Evolutionary conservation across 1,139 yeast genomes (phyloP).

Genomic region (Eremothecium cymbalariae): DNA sequence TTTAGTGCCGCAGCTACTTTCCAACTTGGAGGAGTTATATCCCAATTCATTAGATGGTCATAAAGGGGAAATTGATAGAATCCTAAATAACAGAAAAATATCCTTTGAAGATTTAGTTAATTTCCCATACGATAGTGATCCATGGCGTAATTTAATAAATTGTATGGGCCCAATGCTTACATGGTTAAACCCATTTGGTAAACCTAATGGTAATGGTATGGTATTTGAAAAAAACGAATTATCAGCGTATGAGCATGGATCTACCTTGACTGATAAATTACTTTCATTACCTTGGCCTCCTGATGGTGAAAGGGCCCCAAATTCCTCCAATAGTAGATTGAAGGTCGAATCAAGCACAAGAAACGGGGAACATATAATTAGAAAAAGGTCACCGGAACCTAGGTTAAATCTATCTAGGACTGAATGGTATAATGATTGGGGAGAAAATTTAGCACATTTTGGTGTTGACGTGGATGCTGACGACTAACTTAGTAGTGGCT

Average conservation of each 20-base stretch:
- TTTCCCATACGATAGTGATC: conserved; percentile 78
- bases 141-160: conserved; percentile 43
- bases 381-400: conserved; percentile 31
- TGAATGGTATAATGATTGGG: conserved; percentile 70
- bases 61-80: conserved; percentile 12
- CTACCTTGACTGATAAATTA: conserved; percentile 49
- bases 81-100: conserved; percentile 12
- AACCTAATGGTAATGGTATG: conserved; percentile 47
- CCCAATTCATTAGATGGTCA: conserved; percentile 14
- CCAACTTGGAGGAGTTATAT: conserved; percentile 16
- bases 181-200: conserved; percentile 69
- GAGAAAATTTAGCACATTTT: conserved; percentile 72
- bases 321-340: conserved; percentile 4
- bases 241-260: conserved; percentile 27
- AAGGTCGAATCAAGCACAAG: conserved; percentile 15
- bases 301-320: conserved; percentile 46
- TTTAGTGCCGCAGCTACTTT: conserved; percentile 22
- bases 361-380: conserved; percentile 29
- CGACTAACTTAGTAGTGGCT: conserved; percentile 8
- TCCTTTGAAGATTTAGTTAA: conserved; percentile 38
- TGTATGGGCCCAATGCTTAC: conserved; percentile 50
- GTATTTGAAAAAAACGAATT: conserved; percentile 47
- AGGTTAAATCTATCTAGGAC: conserved; percentile 31
- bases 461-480: conserved; percentile 81
- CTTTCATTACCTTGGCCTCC: conserved; percentile 77